phyloP scores from a whole-genome alignment of 768 basidiomycete species.

The Mycena albidolilacea region DNA sequence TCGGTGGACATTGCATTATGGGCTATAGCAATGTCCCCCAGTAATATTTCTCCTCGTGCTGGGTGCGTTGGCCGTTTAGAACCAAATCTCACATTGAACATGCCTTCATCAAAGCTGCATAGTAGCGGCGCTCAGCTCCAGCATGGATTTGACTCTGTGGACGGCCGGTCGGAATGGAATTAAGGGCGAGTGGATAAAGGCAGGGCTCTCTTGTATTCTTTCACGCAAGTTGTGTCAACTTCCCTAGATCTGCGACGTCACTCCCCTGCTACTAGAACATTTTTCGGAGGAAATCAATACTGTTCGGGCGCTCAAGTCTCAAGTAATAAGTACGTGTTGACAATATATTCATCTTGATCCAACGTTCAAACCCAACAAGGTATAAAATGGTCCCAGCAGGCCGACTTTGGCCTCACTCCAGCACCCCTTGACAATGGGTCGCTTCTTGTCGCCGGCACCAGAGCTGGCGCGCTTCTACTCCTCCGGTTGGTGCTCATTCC shows the following conservation, averaged over 20 bases:
- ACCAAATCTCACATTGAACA: background rate
- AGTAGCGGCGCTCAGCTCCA: constrained; percentile 77
- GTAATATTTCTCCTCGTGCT: constrained; percentile 69
- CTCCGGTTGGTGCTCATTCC: constrained; percentile 59
- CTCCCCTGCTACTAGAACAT: constrained; percentile 60
- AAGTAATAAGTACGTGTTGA: constrained; percentile 67
- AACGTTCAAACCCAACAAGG: constrained; percentile 55
- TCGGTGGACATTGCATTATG: constrained; percentile 78
- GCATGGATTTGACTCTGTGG: constrained; percentile 84
- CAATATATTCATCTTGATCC: background rate
- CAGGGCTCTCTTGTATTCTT: constrained; percentile 41
- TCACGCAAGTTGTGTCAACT: background rate
- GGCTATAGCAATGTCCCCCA: constrained; percentile 77
- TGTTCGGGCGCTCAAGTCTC: constrained; percentile 62
- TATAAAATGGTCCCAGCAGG: constrained; percentile 78
- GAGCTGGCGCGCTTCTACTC: constrained; percentile 75
- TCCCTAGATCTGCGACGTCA: constrained; percentile 69
- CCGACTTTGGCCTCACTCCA: constrained; percentile 68
- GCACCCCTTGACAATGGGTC: constrained; percentile 69
- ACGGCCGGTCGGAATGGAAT: constrained; percentile 74
- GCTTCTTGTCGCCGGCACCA: constrained; percentile 76
- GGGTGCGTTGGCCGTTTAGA: constrained; percentile 60
- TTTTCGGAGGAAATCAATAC: constrained; percentile 43
- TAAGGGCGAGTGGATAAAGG: constrained; percentile 82
- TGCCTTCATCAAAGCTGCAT: constrained; percentile 65